Evolutionary conservation across 495 filamentous ascomycete species (phyloP), one percentile per base, ranked within the genome.

Genomic region (Collariella sp.): DNA sequence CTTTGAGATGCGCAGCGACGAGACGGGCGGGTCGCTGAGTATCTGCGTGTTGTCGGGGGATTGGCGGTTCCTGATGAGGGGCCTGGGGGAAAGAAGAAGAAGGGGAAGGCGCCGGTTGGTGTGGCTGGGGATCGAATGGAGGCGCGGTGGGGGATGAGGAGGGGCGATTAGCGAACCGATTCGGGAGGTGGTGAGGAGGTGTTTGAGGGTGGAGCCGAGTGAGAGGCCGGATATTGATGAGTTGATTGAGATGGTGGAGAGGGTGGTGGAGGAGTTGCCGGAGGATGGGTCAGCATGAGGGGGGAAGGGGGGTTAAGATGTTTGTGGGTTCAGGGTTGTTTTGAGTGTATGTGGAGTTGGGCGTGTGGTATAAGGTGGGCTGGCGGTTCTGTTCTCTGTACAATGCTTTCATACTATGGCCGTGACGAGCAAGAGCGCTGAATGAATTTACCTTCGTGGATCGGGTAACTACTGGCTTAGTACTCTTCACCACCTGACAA

Each of bases 1-100:
- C 11, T 98, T 98, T 63, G 93, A 98, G 74, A 87, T 90, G 58
- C 84, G 91, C 39, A 87, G 82, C 54, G 93, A 98, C 66, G 94
- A 98, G 74, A 96, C 91, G 2, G 93, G 93, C 52, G 93, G 93
- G 18, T 91, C 84, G 62, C 71, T 98, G 54, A 91, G 86, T 64
- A 86, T 96, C 61, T 96, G 90, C 66, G 87, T 96, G 11, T 72
- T 95, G 2, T 86, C 87, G 54, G 90, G 90, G 4, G 90, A 96
- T 68, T 96, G 90, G 90, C 74, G 90, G 50, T 96, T 71, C 89
- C 89, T 0, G 90, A 95, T 56, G 90, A 96, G 63, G 78, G 77
- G 0, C 70, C 77, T 2, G 72, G 68, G 43, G 68, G 78, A 59
- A 62, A 61, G 47, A 54, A 76, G 56, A 87, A 80, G 70, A 83